phyloP scores from a whole-genome alignment of 2,329 filamentous ascomycete genomes.

The Torrubiellomyces zombiae region DNA sequence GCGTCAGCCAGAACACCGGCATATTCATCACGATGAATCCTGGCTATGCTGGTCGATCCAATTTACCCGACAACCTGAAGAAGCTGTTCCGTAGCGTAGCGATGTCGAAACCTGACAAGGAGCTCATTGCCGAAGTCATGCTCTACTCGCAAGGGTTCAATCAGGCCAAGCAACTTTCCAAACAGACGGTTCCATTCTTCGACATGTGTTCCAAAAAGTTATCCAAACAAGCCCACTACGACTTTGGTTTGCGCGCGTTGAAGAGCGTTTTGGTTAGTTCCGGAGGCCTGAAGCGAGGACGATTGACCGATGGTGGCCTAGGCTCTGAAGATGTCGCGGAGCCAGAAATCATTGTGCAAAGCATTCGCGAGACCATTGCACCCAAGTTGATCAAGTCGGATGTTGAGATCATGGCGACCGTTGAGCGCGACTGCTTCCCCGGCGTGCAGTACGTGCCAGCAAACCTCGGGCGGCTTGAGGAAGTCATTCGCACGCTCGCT shows the following conservation, averaged over 20 bases:
- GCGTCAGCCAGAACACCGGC: constrained; percentile 82
- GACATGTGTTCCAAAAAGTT: constrained; percentile 68
- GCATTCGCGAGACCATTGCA: constrained; percentile 92
- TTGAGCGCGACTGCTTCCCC: constrained; percentile 78
- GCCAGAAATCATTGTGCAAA: constrained; percentile 96
- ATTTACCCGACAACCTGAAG: constrained; percentile 96
- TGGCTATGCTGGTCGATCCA: constrained; percentile 93
- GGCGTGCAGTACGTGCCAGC: constrained; percentile 87
- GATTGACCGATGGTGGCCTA: constrained; percentile 42
- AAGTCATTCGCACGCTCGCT: constrained; percentile 69
- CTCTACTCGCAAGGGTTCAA: constrained; percentile 98
- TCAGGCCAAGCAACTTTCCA: constrained; percentile 83
- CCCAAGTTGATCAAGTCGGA: constrained; percentile 91
- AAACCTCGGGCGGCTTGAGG: constrained; percentile 61
- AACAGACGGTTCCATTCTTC: constrained; percentile 96
- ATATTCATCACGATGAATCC: constrained; percentile 99
- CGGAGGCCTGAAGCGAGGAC: constrained; percentile 79
- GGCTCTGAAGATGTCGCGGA: constrained; percentile 63
- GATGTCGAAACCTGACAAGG: constrained; percentile 99
- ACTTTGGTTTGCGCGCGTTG: constrained; percentile 91
- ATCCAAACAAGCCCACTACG: constrained; percentile 96
- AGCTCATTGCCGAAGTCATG: constrained; percentile 99
- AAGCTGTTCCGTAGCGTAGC: constrained; percentile 98
- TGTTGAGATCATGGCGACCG: constrained; percentile 70
- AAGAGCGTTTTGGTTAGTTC: constrained; percentile 99